Conservation (phyloP, 306 rosid species). For the Fragaria iinumae region DNA sequence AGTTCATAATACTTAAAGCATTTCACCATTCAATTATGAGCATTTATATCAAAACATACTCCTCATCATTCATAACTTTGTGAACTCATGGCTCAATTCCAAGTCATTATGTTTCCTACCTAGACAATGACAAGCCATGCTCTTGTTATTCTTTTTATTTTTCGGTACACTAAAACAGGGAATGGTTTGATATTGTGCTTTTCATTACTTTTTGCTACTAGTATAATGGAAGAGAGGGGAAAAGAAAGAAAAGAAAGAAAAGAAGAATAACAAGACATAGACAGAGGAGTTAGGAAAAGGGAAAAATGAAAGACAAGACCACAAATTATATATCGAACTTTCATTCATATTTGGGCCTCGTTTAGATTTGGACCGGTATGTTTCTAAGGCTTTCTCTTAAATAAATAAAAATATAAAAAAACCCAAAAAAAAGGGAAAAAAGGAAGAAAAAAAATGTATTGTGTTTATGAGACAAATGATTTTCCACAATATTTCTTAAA, state of each 20-base stretch:
- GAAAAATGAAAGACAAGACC: neutral
- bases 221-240: neutral
- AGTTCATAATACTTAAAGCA: neutral
- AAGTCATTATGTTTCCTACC: slow-evolving; percentile 1
- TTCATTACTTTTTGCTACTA: neutral
- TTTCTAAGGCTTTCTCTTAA: too few species aligned
- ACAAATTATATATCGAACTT: neutral
- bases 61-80: neutral
- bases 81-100: neutral
- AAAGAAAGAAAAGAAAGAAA: too few species aligned
- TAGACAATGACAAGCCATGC: neutral
- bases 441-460: too few species aligned
- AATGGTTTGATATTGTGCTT: neutral
- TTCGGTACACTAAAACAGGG: neutral
- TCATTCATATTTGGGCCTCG: neutral
- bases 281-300: too few species aligned
- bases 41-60: neutral
- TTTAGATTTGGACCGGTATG: neutral
- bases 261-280: too few species aligned
- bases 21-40: neutral
- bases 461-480: too few species aligned
- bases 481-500: too few species aligned
- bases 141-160: neutral
- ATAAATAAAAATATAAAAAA: too few species aligned
- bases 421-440: too few species aligned